These are phyloP conservation scores for Arctium minus DNA, from an alignment of 129 eudicot species.

Conservation along the genomic window DNA sequence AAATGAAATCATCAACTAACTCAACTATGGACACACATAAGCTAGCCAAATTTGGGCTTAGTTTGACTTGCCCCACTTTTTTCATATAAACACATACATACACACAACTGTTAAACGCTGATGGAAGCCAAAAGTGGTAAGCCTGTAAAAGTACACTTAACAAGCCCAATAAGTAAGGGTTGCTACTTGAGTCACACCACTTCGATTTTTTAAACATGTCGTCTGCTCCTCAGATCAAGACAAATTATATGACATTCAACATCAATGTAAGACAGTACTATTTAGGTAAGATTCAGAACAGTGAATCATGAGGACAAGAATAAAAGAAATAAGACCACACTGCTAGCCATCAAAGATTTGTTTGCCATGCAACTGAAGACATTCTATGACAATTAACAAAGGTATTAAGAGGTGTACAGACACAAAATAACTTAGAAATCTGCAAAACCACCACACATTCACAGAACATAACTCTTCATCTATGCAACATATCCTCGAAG, in stretches of 20 bases:
- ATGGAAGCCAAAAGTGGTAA: neutral
- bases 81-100: neutral
- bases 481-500: neutral
- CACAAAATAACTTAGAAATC: neutral
- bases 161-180: neutral
- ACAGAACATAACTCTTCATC: neutral
- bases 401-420: neutral
- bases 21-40: neutral
- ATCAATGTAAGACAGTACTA: neutral
- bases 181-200: neutral
- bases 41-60: neutral
- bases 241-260: neutral
- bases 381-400: neutral
- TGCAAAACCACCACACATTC: neutral
- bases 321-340: neutral
- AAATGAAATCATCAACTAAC: neutral
- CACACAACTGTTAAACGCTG: neutral
- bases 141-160: neutral
- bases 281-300: neutral
- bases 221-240: neutral
- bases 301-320: neutral
- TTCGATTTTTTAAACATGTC: neutral
- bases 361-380: neutral
- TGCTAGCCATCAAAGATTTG: neutral
- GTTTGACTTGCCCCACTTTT: neutral